phyloP scores from a whole-genome alignment of 768 basidiomycete species.

The Clitopilus passeckerianus region DNA sequence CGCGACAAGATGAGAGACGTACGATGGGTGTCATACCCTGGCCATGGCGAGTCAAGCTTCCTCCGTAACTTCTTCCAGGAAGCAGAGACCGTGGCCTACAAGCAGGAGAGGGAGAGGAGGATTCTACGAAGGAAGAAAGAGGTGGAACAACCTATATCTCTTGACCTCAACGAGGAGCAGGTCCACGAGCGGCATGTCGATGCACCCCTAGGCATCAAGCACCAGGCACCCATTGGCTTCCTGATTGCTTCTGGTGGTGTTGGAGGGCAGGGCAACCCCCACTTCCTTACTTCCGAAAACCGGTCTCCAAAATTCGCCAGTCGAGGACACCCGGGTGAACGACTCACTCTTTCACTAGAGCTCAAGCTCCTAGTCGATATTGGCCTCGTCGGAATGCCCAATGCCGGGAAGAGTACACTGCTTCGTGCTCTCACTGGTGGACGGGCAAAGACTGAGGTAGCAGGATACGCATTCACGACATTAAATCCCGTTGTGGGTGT shows the following conservation, averaged over 20 bases:
- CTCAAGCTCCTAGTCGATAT: constrained; percentile 93
- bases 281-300: constrained; percentile 63
- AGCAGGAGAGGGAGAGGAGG: constrained; percentile 58
- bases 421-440: constrained; percentile 86
- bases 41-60: constrained; percentile 55
- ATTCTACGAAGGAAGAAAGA: constrained; percentile 38
- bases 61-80: constrained; percentile 64
- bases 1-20: constrained; percentile 56
- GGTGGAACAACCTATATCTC: constrained; percentile 36
- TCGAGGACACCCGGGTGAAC: constrained; percentile 69
- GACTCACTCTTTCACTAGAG: constrained; percentile 80
- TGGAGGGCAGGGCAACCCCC: constrained; percentile 87
- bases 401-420: constrained; percentile 90
- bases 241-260: constrained; percentile 72
- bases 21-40: constrained; percentile 82
- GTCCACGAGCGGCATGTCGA: constrained; percentile 38
- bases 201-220: constrained; percentile 60
- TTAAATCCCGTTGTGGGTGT: constrained; percentile 92
- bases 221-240: constrained; percentile 49
- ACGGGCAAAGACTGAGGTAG: constrained; percentile 78
- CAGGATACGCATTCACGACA: constrained; percentile 92
- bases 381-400: constrained; percentile 95
- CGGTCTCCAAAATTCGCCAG: constrained; percentile 88
- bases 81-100: constrained; percentile 57
- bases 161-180: constrained; percentile 60